Evolutionary conservation across 2,329 filamentous ascomycete genomes (phyloP).

Genomic region (Lachnellula arida): DNA sequence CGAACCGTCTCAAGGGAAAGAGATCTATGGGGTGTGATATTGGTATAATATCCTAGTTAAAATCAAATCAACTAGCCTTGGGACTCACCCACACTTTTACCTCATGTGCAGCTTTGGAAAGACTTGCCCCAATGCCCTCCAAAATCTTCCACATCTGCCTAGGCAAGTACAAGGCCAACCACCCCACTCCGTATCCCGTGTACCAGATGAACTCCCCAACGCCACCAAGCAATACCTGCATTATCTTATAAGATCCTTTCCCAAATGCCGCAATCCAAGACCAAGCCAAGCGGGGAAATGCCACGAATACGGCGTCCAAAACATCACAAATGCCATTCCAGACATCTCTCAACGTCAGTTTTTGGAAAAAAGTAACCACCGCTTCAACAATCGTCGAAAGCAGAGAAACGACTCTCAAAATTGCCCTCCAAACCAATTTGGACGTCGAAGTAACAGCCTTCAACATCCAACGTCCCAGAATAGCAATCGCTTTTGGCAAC

Average conservation of each 20-base stretch:
- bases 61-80: slow-evolving; percentile 26
- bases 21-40: too few species aligned
- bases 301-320: slow-evolving; percentile 32
- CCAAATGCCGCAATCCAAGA: slow-evolving; percentile 24
- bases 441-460: slow-evolving; percentile 27
- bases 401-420: slow-evolving; percentile 30
- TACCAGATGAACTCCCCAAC: slow-evolving; percentile 30
- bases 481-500: slow-evolving; percentile 28
- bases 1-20: neutral
- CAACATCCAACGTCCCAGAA: slow-evolving; percentile 30
- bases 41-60: too few species aligned
- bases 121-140: slow-evolving; percentile 29
- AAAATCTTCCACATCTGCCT: slow-evolving; percentile 32
- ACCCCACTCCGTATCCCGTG: slow-evolving; percentile 25
- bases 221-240: slow-evolving; percentile 32
- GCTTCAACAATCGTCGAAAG: slow-evolving; percentile 36
- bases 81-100: slow-evolving; percentile 36
- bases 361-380: slow-evolving; percentile 32
- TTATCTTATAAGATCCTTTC: slow-evolving; percentile 23
- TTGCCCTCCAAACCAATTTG: slow-evolving; percentile 23
- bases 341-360: slow-evolving; percentile 38
- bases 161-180: slow-evolving; percentile 34
- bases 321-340: slow-evolving; percentile 34
- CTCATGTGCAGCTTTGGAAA: slow-evolving; percentile 34
- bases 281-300: slow-evolving; percentile 28